Conservation (phyloP, 2,329 filamentous ascomycete genomes). For the Fusarium circinatum region DNA sequence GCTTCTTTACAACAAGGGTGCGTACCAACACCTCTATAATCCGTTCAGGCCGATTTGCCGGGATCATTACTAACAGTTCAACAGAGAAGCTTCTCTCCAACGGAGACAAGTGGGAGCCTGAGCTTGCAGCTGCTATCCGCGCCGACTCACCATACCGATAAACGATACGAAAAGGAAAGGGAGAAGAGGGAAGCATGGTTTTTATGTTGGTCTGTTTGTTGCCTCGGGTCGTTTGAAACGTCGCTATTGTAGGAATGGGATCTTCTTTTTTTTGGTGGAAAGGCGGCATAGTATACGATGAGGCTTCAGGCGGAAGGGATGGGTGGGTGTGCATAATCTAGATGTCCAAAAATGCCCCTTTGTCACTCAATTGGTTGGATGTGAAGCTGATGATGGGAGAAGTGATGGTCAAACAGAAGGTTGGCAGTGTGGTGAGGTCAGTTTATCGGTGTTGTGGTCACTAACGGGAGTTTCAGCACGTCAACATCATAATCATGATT, state of each 20-base stretch:
- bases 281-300: slow-evolving; percentile 8
- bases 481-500: slow-evolving; percentile 6
- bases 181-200: slow-evolving; percentile 21
- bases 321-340: slow-evolving; percentile 46
- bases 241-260: slow-evolving; percentile 33
- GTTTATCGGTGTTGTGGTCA: background rate
- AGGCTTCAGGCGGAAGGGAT: slow-evolving; percentile 28
- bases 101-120: slow-evolving; percentile 97
- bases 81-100: slow-evolving; percentile 86
- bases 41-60: background rate
- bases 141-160: slow-evolving; percentile 94
- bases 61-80: slow-evolving; percentile 31
- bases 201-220: slow-evolving; percentile 25
- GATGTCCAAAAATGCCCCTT: slow-evolving; percentile 42
- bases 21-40: slow-evolving; percentile 25
- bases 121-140: slow-evolving; percentile 89
- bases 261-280: slow-evolving; percentile 18
- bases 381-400: background rate
- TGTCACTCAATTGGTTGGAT: slow-evolving; percentile 35
- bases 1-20: slow-evolving; percentile 93
- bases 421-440: background rate
- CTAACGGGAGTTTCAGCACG: background rate
- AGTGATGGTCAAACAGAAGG: background rate
- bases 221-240: slow-evolving; percentile 24
- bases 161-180: slow-evolving; percentile 38